phyloP scores from a whole-genome alignment of 306 rosid genomes.

The Dalbergia cochinchinensis region DNA sequence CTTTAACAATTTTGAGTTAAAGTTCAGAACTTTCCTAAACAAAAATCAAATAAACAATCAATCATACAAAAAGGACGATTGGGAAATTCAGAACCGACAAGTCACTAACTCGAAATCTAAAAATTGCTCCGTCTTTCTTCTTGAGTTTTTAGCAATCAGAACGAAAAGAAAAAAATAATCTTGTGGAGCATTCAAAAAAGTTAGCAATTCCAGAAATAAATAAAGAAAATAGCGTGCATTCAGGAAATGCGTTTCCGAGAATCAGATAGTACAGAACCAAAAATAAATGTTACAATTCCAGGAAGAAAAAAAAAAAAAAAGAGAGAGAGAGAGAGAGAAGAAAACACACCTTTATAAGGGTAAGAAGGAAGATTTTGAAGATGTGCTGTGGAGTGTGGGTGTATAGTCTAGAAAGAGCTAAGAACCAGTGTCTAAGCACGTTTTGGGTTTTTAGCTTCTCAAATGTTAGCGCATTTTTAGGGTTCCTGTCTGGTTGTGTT shows the following conservation, averaged over 20 bases:
- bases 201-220: background rate
- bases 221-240: background rate
- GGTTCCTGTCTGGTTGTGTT: background rate
- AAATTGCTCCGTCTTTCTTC: background rate
- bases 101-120: conserved; percentile 14
- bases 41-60: background rate
- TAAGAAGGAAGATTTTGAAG: conserved; percentile 33
- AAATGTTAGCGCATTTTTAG: conserved; percentile 24
- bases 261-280: background rate
- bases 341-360: conserved; percentile 37
- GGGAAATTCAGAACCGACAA: background rate
- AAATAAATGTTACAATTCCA: background rate
- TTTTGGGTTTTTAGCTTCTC: background rate
- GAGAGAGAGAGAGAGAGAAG: background rate
- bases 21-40: conserved; percentile 2
- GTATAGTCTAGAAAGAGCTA: background rate
- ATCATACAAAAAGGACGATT: conserved; percentile 5
- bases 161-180: background rate
- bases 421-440: background rate
- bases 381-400: background rate
- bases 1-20: background rate
- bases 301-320: no score
- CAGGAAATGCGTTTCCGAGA: background rate
- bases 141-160: background rate
- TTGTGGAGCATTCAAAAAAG: background rate